These are phyloP conservation scores for Paraglomus brasilianum DNA, from an alignment of 192 early-diverging fungal species.

Conservation along the genomic window DNA sequence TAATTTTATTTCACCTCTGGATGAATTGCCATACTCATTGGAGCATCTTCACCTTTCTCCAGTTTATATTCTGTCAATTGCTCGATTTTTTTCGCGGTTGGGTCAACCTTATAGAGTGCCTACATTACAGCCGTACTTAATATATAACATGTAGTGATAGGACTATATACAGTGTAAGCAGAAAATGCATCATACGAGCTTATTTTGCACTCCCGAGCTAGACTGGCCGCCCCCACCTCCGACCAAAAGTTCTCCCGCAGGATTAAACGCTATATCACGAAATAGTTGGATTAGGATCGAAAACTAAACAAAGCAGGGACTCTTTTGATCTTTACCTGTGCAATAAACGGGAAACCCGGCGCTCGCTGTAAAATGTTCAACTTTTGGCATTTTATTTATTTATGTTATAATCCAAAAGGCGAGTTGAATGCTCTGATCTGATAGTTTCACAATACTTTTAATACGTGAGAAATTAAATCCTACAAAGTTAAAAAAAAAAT, in stretches of 20 bases:
- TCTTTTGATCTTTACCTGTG: too few relatives aligned
- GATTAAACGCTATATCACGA: conserved; percentile 48
- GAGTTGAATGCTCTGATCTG: too few relatives aligned
- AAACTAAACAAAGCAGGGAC: too few relatives aligned
- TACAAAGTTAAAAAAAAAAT: too few relatives aligned
- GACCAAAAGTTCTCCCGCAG: conserved; percentile 58
- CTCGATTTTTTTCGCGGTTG: conserved; percentile 32
- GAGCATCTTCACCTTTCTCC: conserved; percentile 74
- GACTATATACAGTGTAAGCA: not conserved
- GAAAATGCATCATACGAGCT: conserved; percentile 58
- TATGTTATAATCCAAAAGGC: too few relatives aligned
- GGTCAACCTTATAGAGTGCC: conserved; percentile 55
- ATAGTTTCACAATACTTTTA: too few relatives aligned
- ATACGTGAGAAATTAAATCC: too few relatives aligned
- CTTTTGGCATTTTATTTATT: too few relatives aligned
- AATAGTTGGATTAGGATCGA: too few relatives aligned
- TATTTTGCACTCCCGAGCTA: conserved; percentile 83
- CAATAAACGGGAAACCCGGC: too few relatives aligned
- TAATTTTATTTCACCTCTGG: conserved; percentile 59
- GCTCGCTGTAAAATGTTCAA: too few relatives aligned
- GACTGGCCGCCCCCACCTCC: conserved; percentile 87
- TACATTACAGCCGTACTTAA: conserved; percentile 23
- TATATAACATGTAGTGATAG: conserved; percentile 4
- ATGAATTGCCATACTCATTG: conserved; percentile 77
- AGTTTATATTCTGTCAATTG: conserved; percentile 42